A percentile compares a stretch with the other conserved stretches of the same genome.
Evolutionary conservation across 2,329 filamentous ascomycete species (phyloP).

Genomic region (Venturia oleaginea): DNA sequence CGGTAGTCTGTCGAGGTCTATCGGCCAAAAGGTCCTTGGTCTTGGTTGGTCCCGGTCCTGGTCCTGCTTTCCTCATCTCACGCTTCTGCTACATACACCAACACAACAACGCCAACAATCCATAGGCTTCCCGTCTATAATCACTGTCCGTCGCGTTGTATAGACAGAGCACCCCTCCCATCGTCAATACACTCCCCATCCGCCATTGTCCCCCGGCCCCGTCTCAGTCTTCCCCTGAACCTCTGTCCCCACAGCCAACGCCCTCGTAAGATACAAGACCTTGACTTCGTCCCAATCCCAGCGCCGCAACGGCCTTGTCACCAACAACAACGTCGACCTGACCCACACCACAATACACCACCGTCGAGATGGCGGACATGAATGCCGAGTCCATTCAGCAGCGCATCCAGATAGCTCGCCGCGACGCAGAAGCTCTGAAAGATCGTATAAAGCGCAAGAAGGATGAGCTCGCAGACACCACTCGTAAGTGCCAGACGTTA

Average conservation of each 20-base stretch:
- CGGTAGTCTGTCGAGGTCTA: no score
- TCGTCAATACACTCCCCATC: not conserved
- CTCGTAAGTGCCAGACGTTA: slow-evolving; percentile 58
- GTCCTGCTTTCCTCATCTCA: no score
- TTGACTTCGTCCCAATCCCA: slow-evolving; percentile 1
- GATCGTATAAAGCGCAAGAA: slow-evolving; percentile 99
- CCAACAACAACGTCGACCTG: not conserved
- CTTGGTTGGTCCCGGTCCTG: no score
- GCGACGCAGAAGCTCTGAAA: slow-evolving; percentile 96
- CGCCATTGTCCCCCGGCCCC: not conserved
- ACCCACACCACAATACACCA: not conserved
- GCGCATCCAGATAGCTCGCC: slow-evolving; percentile 86
- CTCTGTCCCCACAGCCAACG: not conserved
- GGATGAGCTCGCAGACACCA: slow-evolving; percentile 97
- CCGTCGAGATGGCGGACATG: slow-evolving; percentile 12
- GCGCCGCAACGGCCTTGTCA: not conserved
- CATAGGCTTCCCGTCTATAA: not conserved
- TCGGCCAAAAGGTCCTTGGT: no score
- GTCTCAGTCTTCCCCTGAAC: not conserved
- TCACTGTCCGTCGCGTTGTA: not conserved
- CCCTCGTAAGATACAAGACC: not conserved
- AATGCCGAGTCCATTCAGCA: slow-evolving; percentile 13
- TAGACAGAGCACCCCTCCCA: not conserved
- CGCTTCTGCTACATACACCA: not conserved
- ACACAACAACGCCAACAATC: not conserved